phyloP scores from a whole-genome alignment of 805 yeast species.

The Pichia exigua region DNA sequence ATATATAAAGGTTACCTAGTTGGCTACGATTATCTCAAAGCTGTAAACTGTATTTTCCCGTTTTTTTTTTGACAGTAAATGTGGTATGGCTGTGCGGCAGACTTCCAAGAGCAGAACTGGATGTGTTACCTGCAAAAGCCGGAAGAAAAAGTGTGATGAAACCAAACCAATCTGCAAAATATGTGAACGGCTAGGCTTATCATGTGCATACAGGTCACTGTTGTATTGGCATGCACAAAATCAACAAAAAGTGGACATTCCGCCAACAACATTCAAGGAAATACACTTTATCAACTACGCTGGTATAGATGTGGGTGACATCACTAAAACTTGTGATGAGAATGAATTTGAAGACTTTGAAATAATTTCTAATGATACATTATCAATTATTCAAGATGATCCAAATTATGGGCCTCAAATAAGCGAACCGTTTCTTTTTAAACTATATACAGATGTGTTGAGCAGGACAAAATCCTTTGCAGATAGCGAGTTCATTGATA shows the following conservation, averaged over 20 bases:
- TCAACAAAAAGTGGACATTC: slow-evolving; percentile 7
- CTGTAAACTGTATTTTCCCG: no score
- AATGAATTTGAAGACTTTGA: background rate
- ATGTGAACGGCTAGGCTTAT: slow-evolving; percentile 15
- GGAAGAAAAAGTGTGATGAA: slow-evolving; percentile 36
- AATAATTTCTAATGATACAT: background rate
- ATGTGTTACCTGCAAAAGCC: slow-evolving; percentile 35
- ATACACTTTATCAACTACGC: background rate
- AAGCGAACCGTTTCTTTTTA: slow-evolving; percentile 16
- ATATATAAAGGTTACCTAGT: background rate
- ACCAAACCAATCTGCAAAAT: slow-evolving; percentile 17
- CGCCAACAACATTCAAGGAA: background rate
- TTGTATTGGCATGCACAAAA: slow-evolving; percentile 16
- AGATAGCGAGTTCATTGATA: slow-evolving; percentile 13
- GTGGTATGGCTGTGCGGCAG: background rate
- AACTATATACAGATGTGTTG: slow-evolving; percentile 18
- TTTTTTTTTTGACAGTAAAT: no score
- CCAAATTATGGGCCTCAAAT: background rate
- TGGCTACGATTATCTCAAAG: background rate
- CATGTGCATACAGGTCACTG: slow-evolving; percentile 15
- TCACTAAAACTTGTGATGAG: background rate
- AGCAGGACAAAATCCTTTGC: slow-evolving; percentile 21
- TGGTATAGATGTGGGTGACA: background rate
- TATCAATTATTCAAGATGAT: background rate
- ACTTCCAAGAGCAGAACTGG: slow-evolving; percentile 19